phyloP scores from a whole-genome alignment of 2,329 filamentous ascomycete genomes.

The Paraconiothyrium brasiliense region DNA sequence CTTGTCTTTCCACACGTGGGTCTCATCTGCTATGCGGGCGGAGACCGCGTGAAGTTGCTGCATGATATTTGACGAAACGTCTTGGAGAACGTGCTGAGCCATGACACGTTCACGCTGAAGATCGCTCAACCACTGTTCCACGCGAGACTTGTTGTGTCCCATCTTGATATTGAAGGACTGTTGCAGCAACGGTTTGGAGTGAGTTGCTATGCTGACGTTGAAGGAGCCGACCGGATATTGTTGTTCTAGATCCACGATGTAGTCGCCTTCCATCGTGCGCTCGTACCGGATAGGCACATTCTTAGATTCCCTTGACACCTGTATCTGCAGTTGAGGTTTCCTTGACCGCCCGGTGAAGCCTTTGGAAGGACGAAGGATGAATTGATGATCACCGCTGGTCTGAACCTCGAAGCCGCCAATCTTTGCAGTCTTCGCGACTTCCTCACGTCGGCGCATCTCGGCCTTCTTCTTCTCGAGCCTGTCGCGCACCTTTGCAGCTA shows the following conservation, averaged over 20 bases:
- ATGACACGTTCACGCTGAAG: slow-evolving; percentile 24
- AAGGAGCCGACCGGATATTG: slow-evolving; percentile 60
- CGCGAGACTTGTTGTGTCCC: slow-evolving; percentile 42
- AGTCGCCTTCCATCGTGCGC: slow-evolving; percentile 63
- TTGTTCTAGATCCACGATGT: slow-evolving; percentile 60
- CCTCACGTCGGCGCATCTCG: slow-evolving; percentile 19
- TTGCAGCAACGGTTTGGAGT: slow-evolving; percentile 48
- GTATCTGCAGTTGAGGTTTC: slow-evolving; percentile 60
- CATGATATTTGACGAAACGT: slow-evolving; percentile 31
- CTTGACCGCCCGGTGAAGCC: slow-evolving; percentile 52
- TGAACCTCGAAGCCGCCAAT: slow-evolving; percentile 61
- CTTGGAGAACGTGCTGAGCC: slow-evolving; percentile 31
- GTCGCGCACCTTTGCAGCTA: not conserved
- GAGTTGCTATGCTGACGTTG: slow-evolving; percentile 57
- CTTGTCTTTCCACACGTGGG: slow-evolving; percentile 15
- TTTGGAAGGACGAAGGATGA: slow-evolving; percentile 61
- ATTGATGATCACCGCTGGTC: slow-evolving; percentile 63
- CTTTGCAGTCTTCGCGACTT: slow-evolving; percentile 33
- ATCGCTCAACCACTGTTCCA: slow-evolving; percentile 16
- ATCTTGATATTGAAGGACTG: slow-evolving; percentile 46
- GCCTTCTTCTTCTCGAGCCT: slow-evolving; percentile 8
- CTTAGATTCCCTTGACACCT: slow-evolving; percentile 55
- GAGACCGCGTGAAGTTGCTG: slow-evolving; percentile 24
- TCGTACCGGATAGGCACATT: slow-evolving; percentile 57
- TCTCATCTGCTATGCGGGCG: slow-evolving; percentile 18